These are phyloP conservation scores for Naganishia albida DNA, from an alignment of 1,284 basidiomycete genomes.

Conservation along the genomic window DNA sequence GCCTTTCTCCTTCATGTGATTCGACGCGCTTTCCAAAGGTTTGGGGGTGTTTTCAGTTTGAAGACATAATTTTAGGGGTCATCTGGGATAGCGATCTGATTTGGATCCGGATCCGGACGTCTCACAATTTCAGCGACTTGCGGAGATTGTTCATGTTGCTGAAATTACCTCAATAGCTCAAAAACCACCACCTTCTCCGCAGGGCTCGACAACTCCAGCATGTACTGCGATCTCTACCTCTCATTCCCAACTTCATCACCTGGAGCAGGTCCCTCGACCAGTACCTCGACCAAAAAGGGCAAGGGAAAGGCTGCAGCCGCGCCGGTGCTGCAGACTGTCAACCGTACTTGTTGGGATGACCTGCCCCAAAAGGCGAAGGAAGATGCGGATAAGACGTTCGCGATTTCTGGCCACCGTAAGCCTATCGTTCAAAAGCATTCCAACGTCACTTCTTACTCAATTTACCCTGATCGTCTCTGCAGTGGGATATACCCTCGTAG, in stretches of 20 bases:
- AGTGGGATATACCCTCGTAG: conserved; percentile 52
- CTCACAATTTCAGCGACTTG: conserved; percentile 2
- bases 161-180: too few relatives aligned
- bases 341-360: conserved; percentile 44
- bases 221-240: conserved; percentile 53
- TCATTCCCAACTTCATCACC: conserved; percentile 45
- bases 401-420: conserved; percentile 48
- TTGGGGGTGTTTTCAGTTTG: not conserved
- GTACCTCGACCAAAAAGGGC: conserved; percentile 9
- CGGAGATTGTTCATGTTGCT: too few relatives aligned
- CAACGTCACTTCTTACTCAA: too few relatives aligned
- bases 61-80: not conserved
- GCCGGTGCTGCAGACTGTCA: not conserved
- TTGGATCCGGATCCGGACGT: conserved; percentile 7
- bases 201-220: conserved; percentile 26
- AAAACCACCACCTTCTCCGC: too few relatives aligned
- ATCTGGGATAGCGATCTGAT: not conserved
- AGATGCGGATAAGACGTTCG: conserved; percentile 41
- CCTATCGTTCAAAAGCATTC: too few relatives aligned
- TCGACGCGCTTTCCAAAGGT: not conserved
- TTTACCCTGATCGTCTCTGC: not conserved
- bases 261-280: conserved; percentile 14
- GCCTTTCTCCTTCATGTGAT: conserved; percentile 20
- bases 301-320: conserved; percentile 16
- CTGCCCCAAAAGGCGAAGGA: conserved; percentile 42